These are phyloP conservation scores for Aspergillus alliaceus DNA, from an alignment of 2,329 filamentous ascomycete genomes.

Conservation along the genomic window DNA sequence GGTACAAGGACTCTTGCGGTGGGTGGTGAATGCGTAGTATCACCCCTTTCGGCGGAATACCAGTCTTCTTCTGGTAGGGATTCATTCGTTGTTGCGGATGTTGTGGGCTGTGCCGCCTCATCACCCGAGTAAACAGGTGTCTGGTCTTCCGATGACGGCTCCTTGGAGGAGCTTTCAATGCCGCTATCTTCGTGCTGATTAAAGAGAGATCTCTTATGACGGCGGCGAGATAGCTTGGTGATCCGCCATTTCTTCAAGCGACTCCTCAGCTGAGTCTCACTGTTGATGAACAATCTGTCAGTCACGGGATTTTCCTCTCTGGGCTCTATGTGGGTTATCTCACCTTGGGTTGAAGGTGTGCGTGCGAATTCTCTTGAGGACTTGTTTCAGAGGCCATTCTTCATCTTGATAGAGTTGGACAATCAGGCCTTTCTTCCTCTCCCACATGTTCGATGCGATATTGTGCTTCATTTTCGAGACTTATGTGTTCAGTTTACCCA, in stretches of 20 bases:
- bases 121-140: not conserved
- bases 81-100: not conserved
- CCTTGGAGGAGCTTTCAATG: not conserved
- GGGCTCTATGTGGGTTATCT: not conserved
- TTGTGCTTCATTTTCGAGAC: not conserved
- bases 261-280: not conserved
- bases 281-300: not conserved
- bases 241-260: not conserved
- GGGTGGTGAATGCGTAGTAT: not conserved
- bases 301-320: not conserved
- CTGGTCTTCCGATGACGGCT: too few species aligned
- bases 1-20: not conserved
- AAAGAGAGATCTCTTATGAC: not conserved
- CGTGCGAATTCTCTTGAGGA: not conserved
- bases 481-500: not conserved
- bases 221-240: not conserved
- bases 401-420: not conserved
- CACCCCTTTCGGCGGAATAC: not conserved
- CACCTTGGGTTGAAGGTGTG: not conserved
- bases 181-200: not conserved
- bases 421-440: not conserved
- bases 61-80: not conserved
- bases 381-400: not conserved
- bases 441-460: not conserved
- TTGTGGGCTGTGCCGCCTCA: not conserved